phyloP scores from a whole-genome alignment of 2,329 filamentous ascomycete species.

The Xylogone sp. region DNA sequence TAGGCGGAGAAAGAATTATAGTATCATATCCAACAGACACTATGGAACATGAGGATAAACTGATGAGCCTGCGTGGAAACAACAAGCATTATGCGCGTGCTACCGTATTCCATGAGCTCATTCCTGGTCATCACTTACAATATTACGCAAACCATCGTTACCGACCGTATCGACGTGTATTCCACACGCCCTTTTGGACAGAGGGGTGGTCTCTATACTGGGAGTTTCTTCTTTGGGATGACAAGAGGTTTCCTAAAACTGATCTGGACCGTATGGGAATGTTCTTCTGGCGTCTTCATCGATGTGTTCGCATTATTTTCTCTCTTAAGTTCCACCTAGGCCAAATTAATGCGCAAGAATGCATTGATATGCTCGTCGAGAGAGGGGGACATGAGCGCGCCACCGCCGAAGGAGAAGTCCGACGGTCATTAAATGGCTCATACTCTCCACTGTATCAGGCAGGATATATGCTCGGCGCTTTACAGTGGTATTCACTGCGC shows the following conservation, averaged over 20 bases:
- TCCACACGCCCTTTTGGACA: constrained; percentile 54
- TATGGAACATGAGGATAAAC: constrained; percentile 51
- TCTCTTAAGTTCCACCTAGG: constrained; percentile 56
- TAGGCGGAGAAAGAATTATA: constrained; percentile 49
- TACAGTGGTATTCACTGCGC: constrained; percentile 50
- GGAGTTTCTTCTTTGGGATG: constrained; percentile 55
- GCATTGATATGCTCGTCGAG: constrained; percentile 52
- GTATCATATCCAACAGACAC: constrained; percentile 52
- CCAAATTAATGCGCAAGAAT: constrained; percentile 47
- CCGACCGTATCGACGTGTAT: constrained; percentile 46
- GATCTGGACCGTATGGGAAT: constrained; percentile 53
- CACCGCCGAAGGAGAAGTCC: constrained; percentile 57
- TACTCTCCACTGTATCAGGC: constrained; percentile 57
- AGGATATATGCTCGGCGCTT: constrained; percentile 55
- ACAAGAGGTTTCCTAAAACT: constrained; percentile 44
- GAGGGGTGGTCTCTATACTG: constrained; percentile 62
- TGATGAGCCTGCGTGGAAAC: constrained; percentile 58
- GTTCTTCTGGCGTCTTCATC: constrained; percentile 61
- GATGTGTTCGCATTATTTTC: constrained; percentile 56
- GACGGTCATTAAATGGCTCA: constrained; percentile 50
- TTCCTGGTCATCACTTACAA: constrained; percentile 55
- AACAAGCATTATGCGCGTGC: constrained; percentile 53
- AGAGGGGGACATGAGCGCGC: constrained; percentile 55
- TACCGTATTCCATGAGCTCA: constrained; percentile 59
- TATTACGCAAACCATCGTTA: constrained; percentile 43